Evolutionary conservation across 768 basidiomycete species (phyloP), one percentile per base, ranked within the genome.

Genomic region (Trametes sanguinea): DNA sequence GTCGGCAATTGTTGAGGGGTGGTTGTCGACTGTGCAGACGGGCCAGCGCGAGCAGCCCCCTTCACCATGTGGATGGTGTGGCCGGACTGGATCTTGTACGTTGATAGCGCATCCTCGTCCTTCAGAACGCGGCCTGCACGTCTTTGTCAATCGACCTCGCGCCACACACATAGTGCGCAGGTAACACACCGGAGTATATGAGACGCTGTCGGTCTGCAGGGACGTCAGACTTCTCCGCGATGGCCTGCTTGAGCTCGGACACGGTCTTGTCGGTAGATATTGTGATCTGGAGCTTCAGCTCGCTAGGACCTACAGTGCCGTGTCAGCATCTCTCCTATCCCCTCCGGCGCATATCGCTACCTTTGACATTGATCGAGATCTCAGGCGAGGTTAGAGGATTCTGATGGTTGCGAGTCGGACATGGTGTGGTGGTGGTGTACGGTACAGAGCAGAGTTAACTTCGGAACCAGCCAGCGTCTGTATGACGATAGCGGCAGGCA

Each of bases 21-120:
- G n/a, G 78, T 22, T 22, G 22, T 65, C 22, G 80, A 61, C 43
- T 71, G 71, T 17, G 84, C 72, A 1, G 78, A 62, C 14, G 76
- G 57, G 2, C 75, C 68, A 2, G 73, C 61, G 7, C 88, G 83
- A 1, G 87, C 81, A 9, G 84, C 86, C 27, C 92, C 91, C 73
- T 95, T 96, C 68, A 95, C 95, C 91, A 94, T 94, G 73, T 94
- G 94, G 44, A 95, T 86, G 0, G 94, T 95, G 72, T 97, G 92
- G 3, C 84, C 81, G 0, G 89, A 84, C 70, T 92, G 90, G 61
- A 97, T 94, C 81, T 97, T 96, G 83, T 97, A 97, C 7, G 81
- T 79, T 1, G 89, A 86, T 9, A 97, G 78, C 11, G 73, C 69
- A 68, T 98, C 94, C 52, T 96, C 94, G 67, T 94, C 92, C 88